Conservation (phyloP, 441 rosid genomes). For the Mallotus japonicus region DNA sequence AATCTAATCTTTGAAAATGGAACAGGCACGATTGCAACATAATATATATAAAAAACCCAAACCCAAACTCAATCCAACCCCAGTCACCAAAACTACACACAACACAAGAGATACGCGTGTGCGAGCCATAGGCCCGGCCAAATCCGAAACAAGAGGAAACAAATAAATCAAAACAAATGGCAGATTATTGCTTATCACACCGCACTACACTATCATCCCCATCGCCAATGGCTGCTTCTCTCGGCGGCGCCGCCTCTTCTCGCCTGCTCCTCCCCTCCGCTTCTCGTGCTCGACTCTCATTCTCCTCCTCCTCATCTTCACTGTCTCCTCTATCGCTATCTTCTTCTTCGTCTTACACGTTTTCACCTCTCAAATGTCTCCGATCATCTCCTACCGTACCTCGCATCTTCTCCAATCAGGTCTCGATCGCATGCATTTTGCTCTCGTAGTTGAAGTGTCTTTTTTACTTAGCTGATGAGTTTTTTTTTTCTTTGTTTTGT, state of each 20-base stretch:
- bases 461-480: background rate
- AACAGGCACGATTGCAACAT: background rate
- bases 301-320: conserved; percentile 24
- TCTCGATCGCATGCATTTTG: conserved; percentile 6
- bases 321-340: conserved; percentile 24
- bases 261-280: conserved; percentile 47
- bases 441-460: too few species aligned
- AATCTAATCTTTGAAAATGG: background rate
- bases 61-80: background rate
- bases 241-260: conserved; percentile 46
- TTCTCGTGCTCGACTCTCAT: conserved; percentile 23
- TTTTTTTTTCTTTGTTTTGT: too few species aligned
- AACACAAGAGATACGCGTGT: background rate
- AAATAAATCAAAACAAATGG: conserved; percentile 28
- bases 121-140: conserved; percentile 5
- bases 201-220: conserved; percentile 16
- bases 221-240: conserved; percentile 60
- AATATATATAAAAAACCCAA: conserved; percentile 7
- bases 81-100: background rate
- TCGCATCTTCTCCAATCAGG: conserved; percentile 44
- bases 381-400: conserved; percentile 35
- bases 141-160: conserved; percentile 13
- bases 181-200: conserved; percentile 21
- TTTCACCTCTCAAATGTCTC: conserved; percentile 24
- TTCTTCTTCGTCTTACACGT: conserved; percentile 34